Evolutionary conservation across 2,329 filamentous ascomycete species (phyloP).

Genomic region (Diplodia mutila): DNA sequence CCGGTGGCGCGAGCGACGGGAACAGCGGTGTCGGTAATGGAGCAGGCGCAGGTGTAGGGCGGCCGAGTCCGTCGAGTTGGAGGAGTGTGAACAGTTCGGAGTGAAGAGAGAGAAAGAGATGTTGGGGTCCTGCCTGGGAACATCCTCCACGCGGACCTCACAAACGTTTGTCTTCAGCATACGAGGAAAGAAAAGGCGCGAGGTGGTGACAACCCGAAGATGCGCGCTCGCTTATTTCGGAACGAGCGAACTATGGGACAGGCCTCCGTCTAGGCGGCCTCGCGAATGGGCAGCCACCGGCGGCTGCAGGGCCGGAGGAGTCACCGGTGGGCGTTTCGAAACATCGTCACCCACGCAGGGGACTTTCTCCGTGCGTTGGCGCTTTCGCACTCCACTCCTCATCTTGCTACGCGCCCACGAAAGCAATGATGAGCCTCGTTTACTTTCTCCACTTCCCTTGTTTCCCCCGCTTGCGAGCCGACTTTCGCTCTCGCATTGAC

Average conservation of each 20-base stretch:
- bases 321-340: background rate
- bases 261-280: background rate
- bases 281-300: too few relatives aligned
- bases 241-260: background rate
- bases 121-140: background rate
- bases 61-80: constrained; percentile 9
- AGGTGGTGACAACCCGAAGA: background rate
- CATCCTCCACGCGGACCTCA: background rate
- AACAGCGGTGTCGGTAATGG: background rate
- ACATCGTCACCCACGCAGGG: background rate
- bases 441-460: background rate
- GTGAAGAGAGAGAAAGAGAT: background rate
- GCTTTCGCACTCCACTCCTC: background rate
- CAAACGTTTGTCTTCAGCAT: background rate
- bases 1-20: background rate
- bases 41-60: background rate
- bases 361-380: background rate
- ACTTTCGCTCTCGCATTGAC: background rate
- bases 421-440: background rate
- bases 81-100: constrained; percentile 15
- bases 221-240: background rate
- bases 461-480: background rate
- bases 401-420: background rate
- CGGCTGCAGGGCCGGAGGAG: background rate
- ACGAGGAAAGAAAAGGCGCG: background rate